These are phyloP conservation scores for Rhodotorula taiwanensis DNA, from an alignment of 768 basidiomycete species.

Conservation along the genomic window DNA sequence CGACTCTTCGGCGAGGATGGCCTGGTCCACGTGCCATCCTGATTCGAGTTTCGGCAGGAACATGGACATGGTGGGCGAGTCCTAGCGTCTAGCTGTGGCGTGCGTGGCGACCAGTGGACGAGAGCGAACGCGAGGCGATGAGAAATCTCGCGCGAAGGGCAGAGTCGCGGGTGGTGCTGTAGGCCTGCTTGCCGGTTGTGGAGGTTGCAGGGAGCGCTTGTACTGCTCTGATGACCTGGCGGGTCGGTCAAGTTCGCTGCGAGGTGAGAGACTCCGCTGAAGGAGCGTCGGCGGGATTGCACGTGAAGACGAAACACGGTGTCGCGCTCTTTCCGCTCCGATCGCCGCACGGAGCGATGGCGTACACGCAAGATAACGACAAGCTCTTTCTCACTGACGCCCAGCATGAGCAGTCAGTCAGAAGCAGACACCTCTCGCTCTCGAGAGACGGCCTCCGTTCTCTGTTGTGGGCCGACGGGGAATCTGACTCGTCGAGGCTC, in stretches of 20 bases:
- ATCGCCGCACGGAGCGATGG: not conserved
- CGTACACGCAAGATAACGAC: constrained; percentile 44
- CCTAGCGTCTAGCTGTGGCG: too few species aligned
- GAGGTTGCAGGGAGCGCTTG: too few species aligned
- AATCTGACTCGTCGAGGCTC: not conserved
- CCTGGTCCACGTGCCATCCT: constrained; percentile 97
- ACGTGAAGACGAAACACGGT: too few species aligned
- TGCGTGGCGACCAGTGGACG: not conserved
- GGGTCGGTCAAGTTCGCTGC: too few species aligned
- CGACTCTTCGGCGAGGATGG: constrained; percentile 96
- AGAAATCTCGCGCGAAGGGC: not conserved
- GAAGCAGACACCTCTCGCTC: constrained; percentile 5
- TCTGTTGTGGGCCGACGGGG: too few species aligned
- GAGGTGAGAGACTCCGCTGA: too few species aligned
- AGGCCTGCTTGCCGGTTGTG: too few species aligned
- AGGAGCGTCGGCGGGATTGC: too few species aligned
- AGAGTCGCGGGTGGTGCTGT: too few species aligned
- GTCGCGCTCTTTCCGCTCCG: too few species aligned
- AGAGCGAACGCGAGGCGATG: not conserved
- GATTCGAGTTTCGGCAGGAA: constrained; percentile 34
- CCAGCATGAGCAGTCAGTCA: constrained; percentile 55
- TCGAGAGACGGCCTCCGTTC: too few species aligned
- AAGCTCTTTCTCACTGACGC: constrained; percentile 69
- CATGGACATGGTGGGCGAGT: constrained; percentile 13
- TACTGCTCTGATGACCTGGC: too few species aligned